Conservation (phyloP, 2,329 filamentous ascomycete species). For the Penicillium aurantiogriseum region DNA sequence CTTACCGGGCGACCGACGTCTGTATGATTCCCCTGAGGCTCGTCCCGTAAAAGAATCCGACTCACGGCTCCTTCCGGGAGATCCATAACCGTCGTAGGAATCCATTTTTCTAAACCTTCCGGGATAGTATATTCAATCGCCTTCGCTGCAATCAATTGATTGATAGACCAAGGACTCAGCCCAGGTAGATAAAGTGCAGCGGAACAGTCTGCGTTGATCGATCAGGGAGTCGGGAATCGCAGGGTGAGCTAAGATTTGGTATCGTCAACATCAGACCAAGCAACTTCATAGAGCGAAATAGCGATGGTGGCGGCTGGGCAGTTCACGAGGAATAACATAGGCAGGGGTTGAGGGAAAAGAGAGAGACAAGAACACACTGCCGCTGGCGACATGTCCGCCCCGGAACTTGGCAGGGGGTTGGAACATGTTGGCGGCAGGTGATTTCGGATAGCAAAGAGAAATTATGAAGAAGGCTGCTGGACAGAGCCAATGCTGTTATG, state of each 20-base stretch:
- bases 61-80: slow-evolving; percentile 45
- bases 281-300: slow-evolving; percentile 22
- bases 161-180: neutral
- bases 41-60: slow-evolving; percentile 40
- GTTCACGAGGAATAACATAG: slow-evolving; percentile 26
- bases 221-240: slow-evolving; percentile 7
- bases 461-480: slow-evolving; percentile 18
- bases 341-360: slow-evolving; percentile 21
- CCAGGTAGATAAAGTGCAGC: neutral
- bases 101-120: slow-evolving; percentile 38
- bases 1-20: slow-evolving; percentile 50
- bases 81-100: slow-evolving; percentile 48
- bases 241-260: slow-evolving; percentile 36
- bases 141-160: slow-evolving; percentile 1
- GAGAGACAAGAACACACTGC: slow-evolving; percentile 23
- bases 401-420: slow-evolving; percentile 11
- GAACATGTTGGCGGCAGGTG: slow-evolving; percentile 15
- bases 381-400: slow-evolving; percentile 16
- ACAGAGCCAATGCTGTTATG: slow-evolving; percentile 15
- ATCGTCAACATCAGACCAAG: slow-evolving; percentile 40
- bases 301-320: slow-evolving; percentile 22
- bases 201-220: neutral
- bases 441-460: slow-evolving; percentile 18
- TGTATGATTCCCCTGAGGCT: slow-evolving; percentile 40
- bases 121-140: neutral